These are phyloP conservation scores for Entomortierella lignicola DNA, from an alignment of 192 early-diverging fungal genomes.

Conservation along the genomic window DNA sequence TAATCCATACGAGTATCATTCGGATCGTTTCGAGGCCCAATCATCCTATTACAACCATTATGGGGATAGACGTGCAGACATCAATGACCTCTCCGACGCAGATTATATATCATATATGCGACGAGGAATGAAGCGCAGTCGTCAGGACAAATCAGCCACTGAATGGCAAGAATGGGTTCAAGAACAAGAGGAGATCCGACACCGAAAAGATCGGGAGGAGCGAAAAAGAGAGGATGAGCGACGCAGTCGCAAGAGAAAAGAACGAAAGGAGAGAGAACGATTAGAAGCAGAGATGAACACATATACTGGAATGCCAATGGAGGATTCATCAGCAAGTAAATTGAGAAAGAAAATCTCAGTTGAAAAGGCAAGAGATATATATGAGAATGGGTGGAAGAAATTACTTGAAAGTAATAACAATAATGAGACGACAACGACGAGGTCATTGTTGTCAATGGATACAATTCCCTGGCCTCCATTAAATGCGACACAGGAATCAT, in stretches of 20 bases:
- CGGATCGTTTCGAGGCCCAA: constrained; percentile 7
- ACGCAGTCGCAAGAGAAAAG: constrained; percentile 11
- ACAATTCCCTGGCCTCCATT: constrained; percentile 33
- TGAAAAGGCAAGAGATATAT: constrained; percentile 5
- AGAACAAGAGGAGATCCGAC: constrained; percentile 25
- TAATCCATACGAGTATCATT: constrained; percentile 26
- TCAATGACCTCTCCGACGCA: constrained; percentile 23
- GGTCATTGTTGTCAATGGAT: constrained; percentile 6
- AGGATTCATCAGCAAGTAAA: background rate
- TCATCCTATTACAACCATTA: background rate
- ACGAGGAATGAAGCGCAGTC: constrained; percentile 19
- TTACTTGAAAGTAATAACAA: constrained; percentile 3
- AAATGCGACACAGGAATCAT: background rate
- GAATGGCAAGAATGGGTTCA: constrained; percentile 36
- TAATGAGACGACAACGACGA: background rate
- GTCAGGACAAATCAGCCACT: background rate
- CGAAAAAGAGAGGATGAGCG: constrained; percentile 21
- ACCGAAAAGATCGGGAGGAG: constrained; percentile 5
- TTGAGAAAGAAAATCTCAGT: constrained; percentile 16
- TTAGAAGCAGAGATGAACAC: background rate
- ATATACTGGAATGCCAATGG: background rate
- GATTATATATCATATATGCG: constrained; percentile 36
- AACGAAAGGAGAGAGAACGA: constrained; percentile 12
- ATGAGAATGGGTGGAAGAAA: constrained; percentile 19
- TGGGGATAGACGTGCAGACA: background rate